phyloP scores from a whole-genome alignment of 768 basidiomycete species.

The Candolleomyces eurysporus region DNA sequence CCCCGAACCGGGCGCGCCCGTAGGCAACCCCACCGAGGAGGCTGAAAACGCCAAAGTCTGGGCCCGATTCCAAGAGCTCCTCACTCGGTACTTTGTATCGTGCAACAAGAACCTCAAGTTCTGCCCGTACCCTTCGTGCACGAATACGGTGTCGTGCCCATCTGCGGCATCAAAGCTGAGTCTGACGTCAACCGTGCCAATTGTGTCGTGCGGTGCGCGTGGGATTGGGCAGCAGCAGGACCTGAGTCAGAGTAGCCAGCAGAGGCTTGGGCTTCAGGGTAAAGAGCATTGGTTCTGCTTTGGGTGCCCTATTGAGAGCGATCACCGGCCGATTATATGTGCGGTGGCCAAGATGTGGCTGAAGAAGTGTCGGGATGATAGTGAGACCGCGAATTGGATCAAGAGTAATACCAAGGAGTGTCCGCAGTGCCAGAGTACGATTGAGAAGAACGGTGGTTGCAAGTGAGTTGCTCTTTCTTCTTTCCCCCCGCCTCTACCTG shows the following conservation, averaged over 20 bases:
- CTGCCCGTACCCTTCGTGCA: constrained; percentile 94
- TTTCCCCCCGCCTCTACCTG: not conserved
- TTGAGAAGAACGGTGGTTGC: constrained; percentile 99
- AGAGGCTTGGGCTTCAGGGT: constrained; percentile 25
- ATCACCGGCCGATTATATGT: constrained; percentile 93
- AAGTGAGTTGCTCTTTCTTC: constrained; percentile 64
- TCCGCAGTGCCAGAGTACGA: constrained; percentile 91
- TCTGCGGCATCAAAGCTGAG: constrained; percentile 74
- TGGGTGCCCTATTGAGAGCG: constrained; percentile 83
- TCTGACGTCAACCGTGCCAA: constrained; percentile 81
- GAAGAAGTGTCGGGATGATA: constrained; percentile 96
- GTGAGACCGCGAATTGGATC: constrained; percentile 99
- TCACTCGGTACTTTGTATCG: constrained; percentile 87
- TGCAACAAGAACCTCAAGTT: constrained; percentile 83
- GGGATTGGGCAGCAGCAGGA: constrained; percentile 37
- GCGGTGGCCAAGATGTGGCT: constrained; percentile 89
- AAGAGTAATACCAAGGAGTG: constrained; percentile 99
- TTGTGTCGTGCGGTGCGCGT: constrained; percentile 77
- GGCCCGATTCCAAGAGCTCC: constrained; percentile 80
- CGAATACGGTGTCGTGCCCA: constrained; percentile 89
- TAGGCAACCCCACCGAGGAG: constrained; percentile 22
- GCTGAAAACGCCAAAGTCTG: constrained; percentile 50
- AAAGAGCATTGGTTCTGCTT: constrained; percentile 89
- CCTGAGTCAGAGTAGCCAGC: constrained; percentile 27
- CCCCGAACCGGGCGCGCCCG: constrained; percentile 23